A percentile compares a stretch with the other conserved stretches of the same genome.
Evolutionary conservation across 805 yeast genomes (phyloP).

Genomic region (Schwanniomyces polymorphus): DNA sequence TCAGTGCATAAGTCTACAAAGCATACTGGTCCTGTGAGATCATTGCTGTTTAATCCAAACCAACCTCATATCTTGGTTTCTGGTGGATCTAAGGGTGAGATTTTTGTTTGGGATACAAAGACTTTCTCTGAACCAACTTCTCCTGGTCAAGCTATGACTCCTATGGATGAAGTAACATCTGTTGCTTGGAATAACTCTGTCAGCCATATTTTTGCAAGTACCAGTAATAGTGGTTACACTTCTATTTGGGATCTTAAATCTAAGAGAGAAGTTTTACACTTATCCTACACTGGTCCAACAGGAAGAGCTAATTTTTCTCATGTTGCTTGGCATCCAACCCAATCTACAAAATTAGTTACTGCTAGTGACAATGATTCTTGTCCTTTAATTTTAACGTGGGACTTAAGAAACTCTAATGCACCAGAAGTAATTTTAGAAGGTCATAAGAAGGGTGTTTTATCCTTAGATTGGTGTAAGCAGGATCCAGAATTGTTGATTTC

Average conservation of each 20-base stretch:
- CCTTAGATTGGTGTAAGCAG: slow-evolving; percentile 89
- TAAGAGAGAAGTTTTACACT: slow-evolving; percentile 83
- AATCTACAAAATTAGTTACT: slow-evolving; percentile 82
- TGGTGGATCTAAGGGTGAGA: slow-evolving; percentile 88
- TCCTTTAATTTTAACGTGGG: slow-evolving; percentile 89
- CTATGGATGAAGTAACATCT: slow-evolving; percentile 76
- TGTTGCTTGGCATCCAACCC: slow-evolving; percentile 94
- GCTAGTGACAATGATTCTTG: slow-evolving; percentile 80
- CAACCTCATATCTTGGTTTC: slow-evolving; percentile 75
- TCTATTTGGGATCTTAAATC: slow-evolving; percentile 93
- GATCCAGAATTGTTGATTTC: slow-evolving; percentile 80
- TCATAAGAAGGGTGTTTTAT: slow-evolving; percentile 83
- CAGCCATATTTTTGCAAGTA: slow-evolving; percentile 85
- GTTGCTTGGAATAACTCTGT: slow-evolving; percentile 88
- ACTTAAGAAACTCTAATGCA: slow-evolving; percentile 87
- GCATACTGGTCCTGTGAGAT: slow-evolving; percentile 70
- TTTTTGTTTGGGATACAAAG: slow-evolving; percentile 85
- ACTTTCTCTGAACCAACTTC: slow-evolving; percentile 55
- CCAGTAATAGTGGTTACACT: slow-evolving; percentile 81
- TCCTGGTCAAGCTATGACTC: slow-evolving; percentile 80
- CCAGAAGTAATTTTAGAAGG: slow-evolving; percentile 79
- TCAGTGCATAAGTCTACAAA: slow-evolving; percentile 51
- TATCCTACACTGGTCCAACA: slow-evolving; percentile 61
- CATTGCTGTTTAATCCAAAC: slow-evolving; percentile 74
- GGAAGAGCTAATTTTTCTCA: slow-evolving; percentile 68